Evolutionary conservation across 768 basidiomycete species (phyloP).

Genomic region (Naganishia friedmannii): DNA sequence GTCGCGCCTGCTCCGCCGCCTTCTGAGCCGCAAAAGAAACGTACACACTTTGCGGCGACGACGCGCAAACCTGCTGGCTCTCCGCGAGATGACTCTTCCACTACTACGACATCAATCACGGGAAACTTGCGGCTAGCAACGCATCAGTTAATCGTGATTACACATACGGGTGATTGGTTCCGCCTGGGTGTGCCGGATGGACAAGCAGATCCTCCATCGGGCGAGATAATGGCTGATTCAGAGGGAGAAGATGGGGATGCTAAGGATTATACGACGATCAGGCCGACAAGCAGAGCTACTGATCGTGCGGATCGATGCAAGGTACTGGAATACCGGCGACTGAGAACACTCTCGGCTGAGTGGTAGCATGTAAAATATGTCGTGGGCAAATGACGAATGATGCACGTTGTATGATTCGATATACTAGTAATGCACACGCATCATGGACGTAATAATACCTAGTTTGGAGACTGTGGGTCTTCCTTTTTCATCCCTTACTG

Average conservation of each 20-base stretch:
- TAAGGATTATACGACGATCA: constrained; percentile 12
- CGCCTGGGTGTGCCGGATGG: constrained; percentile 48
- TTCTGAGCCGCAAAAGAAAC: neutral
- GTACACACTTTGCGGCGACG: neutral
- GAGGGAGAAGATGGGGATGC: constrained; percentile 25
- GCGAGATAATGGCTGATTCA: constrained; percentile 18
- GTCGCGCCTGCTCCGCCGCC: neutral
- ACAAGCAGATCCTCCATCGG: neutral
- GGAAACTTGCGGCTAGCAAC: constrained; percentile 14
- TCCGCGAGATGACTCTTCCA: neutral
- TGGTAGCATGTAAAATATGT: constrained; percentile 35
- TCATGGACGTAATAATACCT: neutral
- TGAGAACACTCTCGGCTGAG: constrained; percentile 45
- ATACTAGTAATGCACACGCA: neutral
- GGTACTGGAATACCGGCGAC: constrained; percentile 46
- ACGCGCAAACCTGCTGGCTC: neutral
- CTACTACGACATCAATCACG: constrained; percentile 16
- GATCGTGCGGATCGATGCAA: constrained; percentile 35
- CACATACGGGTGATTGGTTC: constrained; percentile 52
- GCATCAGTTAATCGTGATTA: constrained; percentile 49
- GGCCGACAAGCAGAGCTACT: neutral
- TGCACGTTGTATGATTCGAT: neutral
- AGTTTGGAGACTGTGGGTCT: too few relatives aligned
- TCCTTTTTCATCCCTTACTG: too few relatives aligned
- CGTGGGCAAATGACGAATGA: neutral